Evolutionary conservation across 805 yeast genomes (phyloP).

Genomic region (Maudiozyma pseudohumilis): DNA sequence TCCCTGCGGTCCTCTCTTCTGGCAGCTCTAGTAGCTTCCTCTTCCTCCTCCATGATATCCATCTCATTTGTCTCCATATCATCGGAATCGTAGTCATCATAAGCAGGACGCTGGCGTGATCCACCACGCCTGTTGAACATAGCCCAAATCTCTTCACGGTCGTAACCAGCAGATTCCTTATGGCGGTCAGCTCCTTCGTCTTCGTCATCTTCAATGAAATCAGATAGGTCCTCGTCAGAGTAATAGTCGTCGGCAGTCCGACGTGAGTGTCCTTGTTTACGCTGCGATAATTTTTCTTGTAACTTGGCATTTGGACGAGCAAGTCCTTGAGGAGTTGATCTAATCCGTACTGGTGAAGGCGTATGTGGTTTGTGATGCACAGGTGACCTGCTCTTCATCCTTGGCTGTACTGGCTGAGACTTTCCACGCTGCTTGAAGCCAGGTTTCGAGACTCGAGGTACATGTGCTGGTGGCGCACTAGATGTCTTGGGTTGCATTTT

Average conservation of each 20-base stretch:
- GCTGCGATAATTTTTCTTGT: background rate
- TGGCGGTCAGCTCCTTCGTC: conserved; percentile 40
- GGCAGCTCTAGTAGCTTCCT: conserved; percentile 55
- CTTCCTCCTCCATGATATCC: conserved; percentile 80
- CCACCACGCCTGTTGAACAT: conserved; percentile 62
- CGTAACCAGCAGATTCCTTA: conserved; percentile 39
- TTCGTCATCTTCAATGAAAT: conserved; percentile 33
- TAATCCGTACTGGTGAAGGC: conserved; percentile 7
- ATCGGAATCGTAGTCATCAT: conserved; percentile 31
- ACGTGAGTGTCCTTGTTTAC: background rate
- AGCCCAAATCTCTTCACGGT: conserved; percentile 83
- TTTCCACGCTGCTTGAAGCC: conserved; percentile 15
- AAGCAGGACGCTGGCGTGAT: conserved; percentile 20
- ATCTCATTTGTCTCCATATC: conserved; percentile 92
- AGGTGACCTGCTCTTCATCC: background rate
- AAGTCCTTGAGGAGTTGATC: conserved; percentile 19
- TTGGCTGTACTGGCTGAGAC: too few species aligned
- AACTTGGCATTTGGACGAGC: conserved; percentile 45
- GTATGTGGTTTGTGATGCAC: background rate
- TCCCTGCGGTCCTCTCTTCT: conserved; percentile 68
- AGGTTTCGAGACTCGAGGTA: too few species aligned
- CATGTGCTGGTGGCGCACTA: too few species aligned
- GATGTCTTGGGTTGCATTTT: background rate
- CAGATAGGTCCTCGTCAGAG: conserved; percentile 17
- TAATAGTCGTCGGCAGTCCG: too few species aligned